phyloP scores from a whole-genome alignment of 305 asterid species.

The Fraxinus ornus region DNA sequence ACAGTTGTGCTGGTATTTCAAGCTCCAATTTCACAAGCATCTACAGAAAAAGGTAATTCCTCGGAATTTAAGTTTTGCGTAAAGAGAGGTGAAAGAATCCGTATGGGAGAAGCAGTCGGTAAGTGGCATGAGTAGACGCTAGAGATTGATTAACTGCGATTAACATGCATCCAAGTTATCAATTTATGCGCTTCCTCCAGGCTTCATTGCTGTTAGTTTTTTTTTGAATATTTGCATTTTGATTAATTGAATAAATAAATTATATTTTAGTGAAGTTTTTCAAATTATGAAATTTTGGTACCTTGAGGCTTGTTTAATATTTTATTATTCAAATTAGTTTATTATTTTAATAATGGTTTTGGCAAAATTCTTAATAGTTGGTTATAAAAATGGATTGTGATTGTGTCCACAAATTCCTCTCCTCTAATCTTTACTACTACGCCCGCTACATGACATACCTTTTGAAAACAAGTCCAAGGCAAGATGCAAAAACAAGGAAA shows the following conservation, averaged over 20 bases:
- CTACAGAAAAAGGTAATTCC: conserved; percentile 30
- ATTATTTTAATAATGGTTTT: neutral
- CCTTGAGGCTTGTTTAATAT: neutral
- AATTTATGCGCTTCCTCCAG: neutral
- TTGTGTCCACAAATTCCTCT: neutral
- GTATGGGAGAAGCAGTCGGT: conserved; percentile 90
- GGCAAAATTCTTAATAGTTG: neutral
- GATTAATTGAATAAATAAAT: neutral
- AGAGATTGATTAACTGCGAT: neutral
- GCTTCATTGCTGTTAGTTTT: neutral
- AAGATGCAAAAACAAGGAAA: neutral
- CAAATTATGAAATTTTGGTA: neutral
- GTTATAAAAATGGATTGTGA: neutral
- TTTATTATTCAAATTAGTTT: neutral
- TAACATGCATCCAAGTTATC: neutral
- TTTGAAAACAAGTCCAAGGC: neutral
- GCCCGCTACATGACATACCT: neutral
- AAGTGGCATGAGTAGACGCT: conserved; percentile 43
- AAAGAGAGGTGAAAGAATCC: conserved; percentile 59
- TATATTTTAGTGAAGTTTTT: neutral
- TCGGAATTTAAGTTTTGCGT: conserved; percentile 68
- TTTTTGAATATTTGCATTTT: neutral
- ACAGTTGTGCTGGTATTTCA: conserved; percentile 89
- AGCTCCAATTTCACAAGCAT: conserved; percentile 56
- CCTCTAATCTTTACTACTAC: neutral